Evolutionary conservation across 106 monocot species (phyloP), one percentile per base, ranked within the genome.

Genomic region (Iris macrosiphon): DNA sequence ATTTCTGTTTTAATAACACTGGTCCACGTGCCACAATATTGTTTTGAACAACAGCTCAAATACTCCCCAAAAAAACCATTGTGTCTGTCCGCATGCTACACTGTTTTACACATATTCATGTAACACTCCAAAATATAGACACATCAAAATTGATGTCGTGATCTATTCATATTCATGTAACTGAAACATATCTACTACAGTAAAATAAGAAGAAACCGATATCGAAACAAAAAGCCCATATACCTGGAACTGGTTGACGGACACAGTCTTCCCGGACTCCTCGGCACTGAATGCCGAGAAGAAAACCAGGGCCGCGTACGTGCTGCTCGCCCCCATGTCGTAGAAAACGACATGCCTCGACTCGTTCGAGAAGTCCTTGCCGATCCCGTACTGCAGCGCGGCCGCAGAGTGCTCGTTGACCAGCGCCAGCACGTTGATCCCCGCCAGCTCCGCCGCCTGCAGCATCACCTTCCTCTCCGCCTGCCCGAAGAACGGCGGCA

Each of bases 361-460:
- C 59, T 72, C 76, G 19, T 99, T 91, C 0, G 75, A 64, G 65
- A 99, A 91, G 58, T 99, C 81, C 60, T 99, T 99, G 46, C 87
- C 98, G 25, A 99, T 87, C 49, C 91, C 98, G 63, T 99, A 99
- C 73, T 99, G 91, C 73, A 99, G 57, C 7, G 98, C 91, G 1
- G 91, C 98, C 1, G 91, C 98, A 6, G 87, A 63, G 46, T 91
- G 98, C 78, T 92, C 98, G 34, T 99, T 91, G 38, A 99, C 66
- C 32, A 99, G 64, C 7, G 75, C 70, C 17, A 99, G 56, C 40
- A 99, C 87, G 57, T 91, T 99, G 34, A 99, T 83, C 29, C 91
- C 91, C 0, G 98, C 98, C 7, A 99, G 71, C 71, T 87, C 72
- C 13, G 91, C 98, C 13, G 98, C 98, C 72, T 84, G 87, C 52